These are phyloP conservation scores for Verticillium klebahnii DNA, from an alignment of 2,329 filamentous ascomycete species.

Conservation along the genomic window DNA sequence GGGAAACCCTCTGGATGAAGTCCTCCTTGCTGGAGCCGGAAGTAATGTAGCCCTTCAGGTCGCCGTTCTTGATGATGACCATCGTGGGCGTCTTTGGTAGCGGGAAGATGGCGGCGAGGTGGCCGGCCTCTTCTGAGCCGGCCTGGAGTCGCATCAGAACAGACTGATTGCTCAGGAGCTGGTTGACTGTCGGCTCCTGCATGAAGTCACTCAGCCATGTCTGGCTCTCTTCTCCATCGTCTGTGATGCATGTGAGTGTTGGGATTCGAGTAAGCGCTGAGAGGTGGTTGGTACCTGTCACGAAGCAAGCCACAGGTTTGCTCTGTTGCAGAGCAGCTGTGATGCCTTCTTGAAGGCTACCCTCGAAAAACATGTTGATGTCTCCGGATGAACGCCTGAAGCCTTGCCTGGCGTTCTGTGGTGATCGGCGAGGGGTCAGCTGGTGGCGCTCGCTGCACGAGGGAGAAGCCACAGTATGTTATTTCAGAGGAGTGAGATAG, in stretches of 20 bases:
- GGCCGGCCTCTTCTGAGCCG: conserved; percentile 75
- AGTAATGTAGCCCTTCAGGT: conserved; percentile 71
- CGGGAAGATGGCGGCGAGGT: conserved; percentile 77
- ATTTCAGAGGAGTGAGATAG: background rate
- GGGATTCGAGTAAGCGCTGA: background rate
- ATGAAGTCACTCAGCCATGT: conserved; percentile 71
- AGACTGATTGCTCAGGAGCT: conserved; percentile 37
- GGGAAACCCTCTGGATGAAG: conserved; percentile 53
- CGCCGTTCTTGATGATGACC: conserved; percentile 74
- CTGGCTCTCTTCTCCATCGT: conserved; percentile 63
- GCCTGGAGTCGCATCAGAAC: conserved; percentile 66
- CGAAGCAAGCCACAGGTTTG: conserved; percentile 81
- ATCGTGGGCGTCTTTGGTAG: conserved; percentile 74
- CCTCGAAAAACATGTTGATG: conserved; percentile 70
- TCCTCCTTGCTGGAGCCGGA: conserved; percentile 60
- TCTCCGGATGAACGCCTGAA: background rate
- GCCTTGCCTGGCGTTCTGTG: background rate
- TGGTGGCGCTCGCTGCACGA: background rate
- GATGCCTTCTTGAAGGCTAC: conserved; percentile 78
- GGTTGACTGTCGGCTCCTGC: background rate
- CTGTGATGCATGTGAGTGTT: conserved; percentile 34
- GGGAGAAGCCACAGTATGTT: background rate
- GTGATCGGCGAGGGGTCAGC: background rate
- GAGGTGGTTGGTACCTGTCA: conserved; percentile 56
- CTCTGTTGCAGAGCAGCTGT: conserved; percentile 65